Evolutionary conservation across 495 filamentous ascomycete species (phyloP).

Genomic region (Diplogelasinospora grovesii): DNA sequence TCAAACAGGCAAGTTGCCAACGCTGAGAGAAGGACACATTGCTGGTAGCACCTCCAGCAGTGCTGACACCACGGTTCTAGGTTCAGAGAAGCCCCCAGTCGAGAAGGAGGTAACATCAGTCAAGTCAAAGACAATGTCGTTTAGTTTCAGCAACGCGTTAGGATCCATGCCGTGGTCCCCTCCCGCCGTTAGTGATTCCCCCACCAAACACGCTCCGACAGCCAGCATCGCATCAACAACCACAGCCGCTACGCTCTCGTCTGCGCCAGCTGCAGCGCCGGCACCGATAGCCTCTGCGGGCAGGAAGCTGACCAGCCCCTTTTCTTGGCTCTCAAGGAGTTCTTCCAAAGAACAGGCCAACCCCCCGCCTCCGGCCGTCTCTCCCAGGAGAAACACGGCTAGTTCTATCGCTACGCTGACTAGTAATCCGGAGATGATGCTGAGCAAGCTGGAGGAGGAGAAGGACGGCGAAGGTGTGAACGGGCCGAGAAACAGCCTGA

Average conservation of each 20-base stretch:
- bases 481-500: slow-evolving; percentile 59
- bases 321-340: slow-evolving; percentile 78
- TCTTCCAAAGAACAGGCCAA: slow-evolving; percentile 56
- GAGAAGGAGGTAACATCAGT: slow-evolving; percentile 24
- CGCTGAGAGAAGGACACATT: too few species aligned
- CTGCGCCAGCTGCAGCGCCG: slow-evolving; percentile 8
- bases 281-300: slow-evolving; percentile 30
- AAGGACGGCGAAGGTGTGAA: slow-evolving; percentile 43
- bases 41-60: too few species aligned
- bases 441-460: slow-evolving; percentile 63
- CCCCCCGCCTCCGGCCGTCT: slow-evolving; percentile 39
- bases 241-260: slow-evolving; percentile 25
- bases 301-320: slow-evolving; percentile 72
- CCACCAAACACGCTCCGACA: slow-evolving; percentile 26
- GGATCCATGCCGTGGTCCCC: slow-evolving; percentile 53
- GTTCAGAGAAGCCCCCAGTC: slow-evolving; percentile 16
- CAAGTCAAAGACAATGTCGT: slow-evolving; percentile 36
- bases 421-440: slow-evolving; percentile 67
- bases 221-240: slow-evolving; percentile 28
- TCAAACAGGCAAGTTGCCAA: slow-evolving; percentile 10
- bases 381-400: slow-evolving; percentile 58
- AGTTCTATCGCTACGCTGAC: slow-evolving; percentile 67
- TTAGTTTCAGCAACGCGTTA: slow-evolving; percentile 38
- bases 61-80: slow-evolving; percentile 7
- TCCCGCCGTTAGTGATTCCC: slow-evolving; percentile 28